Conservation (phyloP, 2,329 filamentous ascomycete genomes). For the Sclerotiophoma versabilis region DNA sequence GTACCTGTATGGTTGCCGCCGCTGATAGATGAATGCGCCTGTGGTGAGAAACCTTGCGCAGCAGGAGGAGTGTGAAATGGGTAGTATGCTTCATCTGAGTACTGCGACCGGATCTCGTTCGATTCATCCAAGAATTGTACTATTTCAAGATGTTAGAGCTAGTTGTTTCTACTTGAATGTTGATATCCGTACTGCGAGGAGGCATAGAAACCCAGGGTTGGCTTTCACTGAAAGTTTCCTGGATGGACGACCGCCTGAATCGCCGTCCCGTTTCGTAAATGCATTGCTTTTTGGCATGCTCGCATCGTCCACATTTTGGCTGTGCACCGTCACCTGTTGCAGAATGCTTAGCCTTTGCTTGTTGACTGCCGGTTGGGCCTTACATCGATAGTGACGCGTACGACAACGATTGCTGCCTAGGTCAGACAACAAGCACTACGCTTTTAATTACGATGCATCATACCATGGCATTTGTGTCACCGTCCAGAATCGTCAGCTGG, state of each 20-base stretch:
- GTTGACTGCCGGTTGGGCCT: neutral
- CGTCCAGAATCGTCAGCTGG: constrained; percentile 12
- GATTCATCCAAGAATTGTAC: constrained; percentile 50
- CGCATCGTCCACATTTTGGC: constrained; percentile 44
- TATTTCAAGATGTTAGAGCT: constrained; percentile 25
- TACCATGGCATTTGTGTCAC: constrained; percentile 46
- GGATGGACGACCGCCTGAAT: constrained; percentile 46
- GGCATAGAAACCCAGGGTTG: constrained; percentile 48
- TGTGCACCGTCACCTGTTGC: constrained; percentile 45
- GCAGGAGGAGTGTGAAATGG: constrained; percentile 22
- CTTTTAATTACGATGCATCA: neutral
- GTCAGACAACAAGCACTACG: constrained; percentile 20
- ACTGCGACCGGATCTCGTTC: constrained; percentile 42
- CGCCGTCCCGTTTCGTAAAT: constrained; percentile 46
- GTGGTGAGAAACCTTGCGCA: constrained; percentile 16
- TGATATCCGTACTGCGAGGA: constrained; percentile 34
- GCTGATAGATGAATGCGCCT: constrained; percentile 21
- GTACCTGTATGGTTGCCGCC: constrained; percentile 25
- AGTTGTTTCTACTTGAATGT: neutral
- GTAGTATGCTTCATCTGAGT: constrained; percentile 31
- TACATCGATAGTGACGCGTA: constrained; percentile 49
- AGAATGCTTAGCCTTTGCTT: constrained; percentile 20
- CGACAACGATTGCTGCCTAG: constrained; percentile 46
- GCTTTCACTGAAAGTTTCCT: constrained; percentile 37
- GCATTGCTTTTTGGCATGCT: constrained; percentile 43